phyloP scores from a whole-genome alignment of 768 basidiomycete genomes.

The Lactifluus rugatus region DNA sequence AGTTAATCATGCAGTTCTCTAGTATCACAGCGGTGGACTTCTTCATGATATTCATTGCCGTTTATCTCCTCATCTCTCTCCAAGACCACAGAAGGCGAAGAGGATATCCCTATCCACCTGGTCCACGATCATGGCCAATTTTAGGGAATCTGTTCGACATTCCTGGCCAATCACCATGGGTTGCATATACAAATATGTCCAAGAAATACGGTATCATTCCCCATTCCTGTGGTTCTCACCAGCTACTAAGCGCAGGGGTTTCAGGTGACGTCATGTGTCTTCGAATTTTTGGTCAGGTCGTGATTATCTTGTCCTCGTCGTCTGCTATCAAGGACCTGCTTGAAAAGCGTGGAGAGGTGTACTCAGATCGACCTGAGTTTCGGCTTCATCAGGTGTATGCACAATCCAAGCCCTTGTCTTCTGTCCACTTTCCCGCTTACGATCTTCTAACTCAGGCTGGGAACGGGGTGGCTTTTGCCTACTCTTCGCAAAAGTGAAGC shows the following conservation, averaged over 20 bases:
- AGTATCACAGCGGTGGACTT: neutral
- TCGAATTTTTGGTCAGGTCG: conserved; percentile 35
- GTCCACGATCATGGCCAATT: neutral
- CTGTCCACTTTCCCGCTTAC: neutral
- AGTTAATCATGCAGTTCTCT: neutral
- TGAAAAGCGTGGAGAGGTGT: conserved; percentile 37
- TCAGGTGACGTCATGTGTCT: conserved; percentile 15
- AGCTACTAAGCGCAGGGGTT: neutral
- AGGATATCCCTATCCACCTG: conserved; percentile 7
- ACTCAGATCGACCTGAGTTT: conserved; percentile 7
- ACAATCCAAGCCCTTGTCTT: neutral
- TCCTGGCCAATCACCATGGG: neutral
- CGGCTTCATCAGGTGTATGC: conserved; percentile 3
- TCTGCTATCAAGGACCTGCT: conserved; percentile 39
- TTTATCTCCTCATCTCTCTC: neutral
- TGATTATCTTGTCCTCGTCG: conserved; percentile 40
- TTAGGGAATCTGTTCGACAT: conserved; percentile 1
- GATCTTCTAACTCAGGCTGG: neutral
- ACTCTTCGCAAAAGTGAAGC: neutral
- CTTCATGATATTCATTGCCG: neutral
- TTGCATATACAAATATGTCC: neutral
- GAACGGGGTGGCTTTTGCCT: conserved; percentile 1
- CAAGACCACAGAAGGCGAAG: neutral
- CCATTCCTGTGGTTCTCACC: no score
- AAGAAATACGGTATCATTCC: neutral